Conservation (phyloP, 2,329 filamentous ascomycete species). For the Daldinia sp. region DNA sequence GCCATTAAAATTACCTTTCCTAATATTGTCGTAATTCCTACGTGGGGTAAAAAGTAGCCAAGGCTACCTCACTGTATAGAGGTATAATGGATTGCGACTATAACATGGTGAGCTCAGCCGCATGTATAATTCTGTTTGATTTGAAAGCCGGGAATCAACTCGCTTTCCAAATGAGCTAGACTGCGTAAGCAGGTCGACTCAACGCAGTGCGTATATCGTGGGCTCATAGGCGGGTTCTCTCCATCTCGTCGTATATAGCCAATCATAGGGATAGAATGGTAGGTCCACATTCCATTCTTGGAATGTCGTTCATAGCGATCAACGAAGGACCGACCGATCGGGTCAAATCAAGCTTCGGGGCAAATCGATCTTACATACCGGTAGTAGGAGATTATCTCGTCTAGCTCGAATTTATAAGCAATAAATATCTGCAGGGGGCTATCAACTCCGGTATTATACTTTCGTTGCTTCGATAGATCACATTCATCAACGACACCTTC, state of each 20-base stretch:
- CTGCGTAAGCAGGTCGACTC: neutral
- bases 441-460: neutral
- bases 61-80: neutral
- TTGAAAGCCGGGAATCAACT: neutral
- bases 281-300: slow-evolving; percentile 36
- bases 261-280: slow-evolving; percentile 28
- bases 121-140: neutral
- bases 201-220: neutral
- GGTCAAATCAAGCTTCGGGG: neutral
- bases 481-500: neutral
- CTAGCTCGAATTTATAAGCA: slow-evolving; percentile 2
- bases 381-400: neutral
- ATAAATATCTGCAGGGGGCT: neutral
- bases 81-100: neutral
- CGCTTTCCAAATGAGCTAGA: neutral
- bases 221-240: neutral
- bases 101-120: slow-evolving; percentile 4
- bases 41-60: slow-evolving; percentile 9
- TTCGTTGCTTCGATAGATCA: neutral
- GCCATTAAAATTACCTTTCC: neutral
- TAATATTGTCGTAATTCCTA: neutral
- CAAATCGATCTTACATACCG: neutral
- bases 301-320: slow-evolving; percentile 15
- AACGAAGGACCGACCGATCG: slow-evolving; percentile 8
- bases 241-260: neutral